These are phyloP conservation scores for Houttuynia cordata DNA, from an alignment of 164 flowering plant species.

Conservation along the genomic window DNA sequence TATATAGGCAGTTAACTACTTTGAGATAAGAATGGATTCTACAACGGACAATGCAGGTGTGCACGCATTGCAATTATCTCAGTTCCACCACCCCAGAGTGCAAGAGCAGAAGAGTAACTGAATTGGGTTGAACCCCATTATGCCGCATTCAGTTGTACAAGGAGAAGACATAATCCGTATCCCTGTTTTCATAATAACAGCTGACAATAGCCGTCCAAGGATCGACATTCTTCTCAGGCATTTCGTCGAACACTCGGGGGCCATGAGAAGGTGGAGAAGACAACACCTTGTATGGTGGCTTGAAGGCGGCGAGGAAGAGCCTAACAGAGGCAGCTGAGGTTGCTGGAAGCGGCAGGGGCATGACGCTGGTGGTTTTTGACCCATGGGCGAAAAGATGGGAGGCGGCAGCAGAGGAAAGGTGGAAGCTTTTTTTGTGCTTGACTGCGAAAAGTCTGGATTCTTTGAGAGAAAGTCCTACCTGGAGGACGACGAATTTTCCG, in stretches of 20 bases:
- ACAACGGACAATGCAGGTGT: no score
- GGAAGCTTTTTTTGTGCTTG: no score
- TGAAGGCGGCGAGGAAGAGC: conserved; percentile 27
- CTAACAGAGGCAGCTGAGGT: conserved; percentile 46
- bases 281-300: no score
- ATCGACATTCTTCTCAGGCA: conserved; percentile 56
- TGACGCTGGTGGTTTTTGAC: no score
- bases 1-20: no score
- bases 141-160: conserved; percentile 43
- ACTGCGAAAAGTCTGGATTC: no score
- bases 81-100: conserved; percentile 34
- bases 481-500: no score
- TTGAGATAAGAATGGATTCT: no score
- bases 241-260: conserved; percentile 45
- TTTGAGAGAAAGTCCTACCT: no score
- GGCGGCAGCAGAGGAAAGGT: no score
- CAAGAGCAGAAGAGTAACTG: conserved; percentile 50
- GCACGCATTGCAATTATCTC: conserved; percentile 31
- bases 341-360: conserved; percentile 53
- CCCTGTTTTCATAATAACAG: conserved; percentile 40
- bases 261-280: conserved; percentile 43
- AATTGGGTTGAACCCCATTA: conserved; percentile 40
- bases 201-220: conserved; percentile 70
- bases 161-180: conserved; percentile 25
- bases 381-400: no score